Evolutionary conservation across 176 grass and related monocot species (phyloP).

Genomic region (Zoysia pacifica): DNA sequence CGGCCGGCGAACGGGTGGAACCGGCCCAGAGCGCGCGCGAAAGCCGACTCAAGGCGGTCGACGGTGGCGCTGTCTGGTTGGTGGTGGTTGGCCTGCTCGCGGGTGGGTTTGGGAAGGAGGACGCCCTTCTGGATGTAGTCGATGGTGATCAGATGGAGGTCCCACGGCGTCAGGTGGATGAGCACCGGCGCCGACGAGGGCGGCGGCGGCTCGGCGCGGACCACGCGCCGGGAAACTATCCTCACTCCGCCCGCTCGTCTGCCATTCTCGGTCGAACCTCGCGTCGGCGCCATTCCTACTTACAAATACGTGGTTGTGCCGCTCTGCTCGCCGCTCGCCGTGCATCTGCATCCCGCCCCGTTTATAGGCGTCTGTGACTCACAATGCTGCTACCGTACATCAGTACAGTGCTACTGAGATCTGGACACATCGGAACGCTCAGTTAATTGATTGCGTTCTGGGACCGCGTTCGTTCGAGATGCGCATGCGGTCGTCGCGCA

Average conservation of each 20-base stretch:
- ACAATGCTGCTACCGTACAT: background rate
- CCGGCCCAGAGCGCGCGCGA: constrained; percentile 27
- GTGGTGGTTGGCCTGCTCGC: too few species aligned
- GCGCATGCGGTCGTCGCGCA: too few species aligned
- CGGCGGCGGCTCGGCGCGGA: background rate
- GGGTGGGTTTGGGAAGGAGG: background rate
- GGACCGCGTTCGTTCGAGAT: too few species aligned
- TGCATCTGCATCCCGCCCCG: background rate
- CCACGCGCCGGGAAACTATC: constrained; percentile 19
- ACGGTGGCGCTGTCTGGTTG: background rate
- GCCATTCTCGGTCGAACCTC: background rate
- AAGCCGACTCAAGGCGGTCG: constrained; percentile 5
- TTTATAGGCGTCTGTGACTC: background rate
- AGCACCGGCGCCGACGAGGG: background rate
- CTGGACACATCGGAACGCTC: background rate
- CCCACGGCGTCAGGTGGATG: constrained; percentile 4
- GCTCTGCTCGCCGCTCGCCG: background rate
- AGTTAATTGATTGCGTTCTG: too few species aligned
- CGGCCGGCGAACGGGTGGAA: constrained; percentile 48
- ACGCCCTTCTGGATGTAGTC: constrained; percentile 30
- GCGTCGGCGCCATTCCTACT: background rate
- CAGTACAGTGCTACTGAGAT: background rate
- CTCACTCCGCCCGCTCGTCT: background rate
- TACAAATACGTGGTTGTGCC: background rate
- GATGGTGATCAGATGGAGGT: background rate